A percentile compares a stretch with the other conserved stretches of the same genome.
Evolutionary conservation across 2,329 filamentous ascomycete species (phyloP).

Genomic region (Pestalotiopsis sp.): DNA sequence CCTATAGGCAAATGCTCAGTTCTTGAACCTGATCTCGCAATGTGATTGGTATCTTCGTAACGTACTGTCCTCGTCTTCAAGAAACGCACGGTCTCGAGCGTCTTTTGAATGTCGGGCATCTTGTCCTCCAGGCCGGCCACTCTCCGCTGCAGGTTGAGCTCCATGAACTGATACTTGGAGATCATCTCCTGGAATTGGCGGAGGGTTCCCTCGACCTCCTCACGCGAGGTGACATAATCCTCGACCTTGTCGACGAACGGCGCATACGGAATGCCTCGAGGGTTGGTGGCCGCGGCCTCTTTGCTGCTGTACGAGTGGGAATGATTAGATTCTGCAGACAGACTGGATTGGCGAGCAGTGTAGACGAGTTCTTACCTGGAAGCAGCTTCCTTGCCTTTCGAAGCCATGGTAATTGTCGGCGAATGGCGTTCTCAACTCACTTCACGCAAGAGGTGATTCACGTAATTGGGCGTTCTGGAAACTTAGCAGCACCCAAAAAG

Average conservation of each 20-base stretch:
- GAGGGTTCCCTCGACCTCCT: constrained; percentile 79
- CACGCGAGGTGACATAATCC: constrained; percentile 79
- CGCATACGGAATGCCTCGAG: constrained; percentile 79
- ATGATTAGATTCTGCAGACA: neutral
- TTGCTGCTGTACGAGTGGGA: constrained; percentile 35
- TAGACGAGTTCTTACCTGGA: constrained; percentile 17
- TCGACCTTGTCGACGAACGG: constrained; percentile 85
- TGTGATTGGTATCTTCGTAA: neutral
- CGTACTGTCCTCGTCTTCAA: constrained; percentile 74
- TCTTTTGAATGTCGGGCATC: constrained; percentile 96
- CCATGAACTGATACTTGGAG: constrained; percentile 99
- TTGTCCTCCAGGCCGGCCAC: constrained; percentile 85
- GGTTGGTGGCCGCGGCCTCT: constrained; percentile 67
- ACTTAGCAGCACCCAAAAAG: neutral
- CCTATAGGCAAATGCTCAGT: constrained; percentile 30
- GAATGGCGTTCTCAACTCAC: neutral
- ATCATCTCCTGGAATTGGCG: constrained; percentile 93
- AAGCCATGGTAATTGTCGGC: constrained; percentile 18
- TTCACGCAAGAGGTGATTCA: neutral
- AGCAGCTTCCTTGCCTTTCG: constrained; percentile 26
- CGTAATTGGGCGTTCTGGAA: neutral
- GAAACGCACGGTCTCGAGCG: constrained; percentile 87
- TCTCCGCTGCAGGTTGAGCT: constrained; percentile 85
- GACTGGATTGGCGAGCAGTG: neutral
- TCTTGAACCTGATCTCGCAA: neutral